Evolutionary conservation across 495 filamentous ascomycete species (phyloP), one percentile per base, ranked within the genome.

Genomic region (Penicillium waksmanii): DNA sequence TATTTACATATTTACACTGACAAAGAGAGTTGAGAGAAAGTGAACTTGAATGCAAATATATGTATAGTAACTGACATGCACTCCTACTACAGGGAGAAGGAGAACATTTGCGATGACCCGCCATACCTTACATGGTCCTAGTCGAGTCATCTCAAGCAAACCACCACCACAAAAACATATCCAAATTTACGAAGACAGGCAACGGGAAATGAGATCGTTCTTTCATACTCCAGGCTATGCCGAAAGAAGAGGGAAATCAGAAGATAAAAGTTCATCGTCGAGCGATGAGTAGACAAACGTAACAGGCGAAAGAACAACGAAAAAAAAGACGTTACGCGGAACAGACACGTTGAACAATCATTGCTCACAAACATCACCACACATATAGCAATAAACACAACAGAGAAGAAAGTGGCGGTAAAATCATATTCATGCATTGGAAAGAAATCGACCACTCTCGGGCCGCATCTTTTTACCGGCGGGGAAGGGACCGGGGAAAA

Each of bases 161-260:
- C 42, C 27, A 31, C 42, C 36, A 38, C 15, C 12, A 38, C 59
- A 46, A 55, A 46, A 51, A 56, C 60, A 53, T 33, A 62, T 62
- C 53, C 27, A 57, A 42, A 38, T 56, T 60, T 61, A 66, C 69
- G 65, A 40, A 58, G 58, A 69, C 57, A 71, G 67, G 56, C 58
- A 66, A 64, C 25, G 38, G 66, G 51, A 55, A 66, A 64, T 63
- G 60, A 67, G 68, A 66, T 73, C 62, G 68, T 64, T 76, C 76
- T 76, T 78, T 73, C 72, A 67, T 72, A 75, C 77, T 66, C 77
- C 75, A 66, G 72, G 72, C 71, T 76, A 77, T 80, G 76, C 72
- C 68, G 61, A 71, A 72, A 46, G 61, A 66, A 62, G 58, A 63
- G 58, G 11, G 23, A 66, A 48, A 25, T 25, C 31, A 27, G 18